Conservation (phyloP, 1,284 basidiomycete genomes). For the Ganoderma sp. region DNA sequence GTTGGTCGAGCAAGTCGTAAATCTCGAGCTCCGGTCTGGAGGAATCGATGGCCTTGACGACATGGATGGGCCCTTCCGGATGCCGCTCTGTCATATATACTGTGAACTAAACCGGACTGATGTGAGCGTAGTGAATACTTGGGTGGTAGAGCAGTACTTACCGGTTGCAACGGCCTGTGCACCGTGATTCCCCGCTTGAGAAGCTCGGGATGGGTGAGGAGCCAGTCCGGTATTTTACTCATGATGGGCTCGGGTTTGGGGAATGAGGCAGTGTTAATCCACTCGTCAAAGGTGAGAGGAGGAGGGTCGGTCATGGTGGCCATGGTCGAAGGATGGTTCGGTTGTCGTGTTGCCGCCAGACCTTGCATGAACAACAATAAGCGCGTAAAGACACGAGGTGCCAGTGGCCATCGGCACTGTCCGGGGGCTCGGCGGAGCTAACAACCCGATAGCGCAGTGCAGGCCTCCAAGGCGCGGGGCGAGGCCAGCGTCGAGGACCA, state of each 20-base stretch:
- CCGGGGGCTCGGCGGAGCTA: no score
- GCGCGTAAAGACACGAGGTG: no score
- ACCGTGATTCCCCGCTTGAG: not conserved
- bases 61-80: not conserved
- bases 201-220: not conserved
- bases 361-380: no score
- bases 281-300: no score
- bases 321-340: no score
- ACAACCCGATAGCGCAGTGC: no score
- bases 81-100: not conserved
- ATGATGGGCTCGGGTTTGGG: not conserved
- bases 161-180: not conserved
- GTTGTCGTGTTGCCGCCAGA: no score
- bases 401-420: no score
- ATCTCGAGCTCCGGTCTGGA: not conserved
- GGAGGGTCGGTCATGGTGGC: no score
- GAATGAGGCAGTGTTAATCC: no score
- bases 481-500: slow-evolving; percentile 16
- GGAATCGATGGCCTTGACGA: not conserved
- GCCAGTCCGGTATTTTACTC: not conserved
- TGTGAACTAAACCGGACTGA: not conserved
- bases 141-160: not conserved
- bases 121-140: no score
- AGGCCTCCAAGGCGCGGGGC: no score
- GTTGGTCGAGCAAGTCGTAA: not conserved